A percentile compares a stretch with the other conserved stretches of the same genome.
Conservation (phyloP, 1,284 basidiomycete species). For the Rhodotorula sp. region DNA sequence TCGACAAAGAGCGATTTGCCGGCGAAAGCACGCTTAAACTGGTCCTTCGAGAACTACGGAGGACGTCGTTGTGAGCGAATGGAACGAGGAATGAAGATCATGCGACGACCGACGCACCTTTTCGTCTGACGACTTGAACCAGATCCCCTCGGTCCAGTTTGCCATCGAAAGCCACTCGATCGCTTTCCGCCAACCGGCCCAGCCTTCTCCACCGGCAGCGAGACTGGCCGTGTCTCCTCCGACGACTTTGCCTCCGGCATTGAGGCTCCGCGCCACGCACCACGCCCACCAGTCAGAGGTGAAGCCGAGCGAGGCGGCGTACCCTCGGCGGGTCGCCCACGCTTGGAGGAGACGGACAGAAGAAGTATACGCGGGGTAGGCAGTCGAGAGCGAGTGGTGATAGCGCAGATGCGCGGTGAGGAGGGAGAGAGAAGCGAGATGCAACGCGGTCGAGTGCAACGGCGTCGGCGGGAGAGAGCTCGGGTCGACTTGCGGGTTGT, state of each 20-base stretch:
- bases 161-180: constrained; percentile 38
- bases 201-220: constrained; percentile 34
- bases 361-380: constrained; percentile 47
- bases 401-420: constrained; percentile 49
- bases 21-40: constrained; percentile 38
- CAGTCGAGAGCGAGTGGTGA: constrained; percentile 46
- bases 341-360: constrained; percentile 48
- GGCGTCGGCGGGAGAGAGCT: constrained; percentile 37
- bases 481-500: constrained; percentile 31
- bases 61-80: background rate
- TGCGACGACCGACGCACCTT: constrained; percentile 6
- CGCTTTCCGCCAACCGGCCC: constrained; percentile 40
- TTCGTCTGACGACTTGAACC: constrained; percentile 25
- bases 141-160: constrained; percentile 39
- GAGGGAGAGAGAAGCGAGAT: constrained; percentile 47
- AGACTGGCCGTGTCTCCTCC: constrained; percentile 14
- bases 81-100: too few relatives aligned
- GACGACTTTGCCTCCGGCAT: constrained; percentile 11
- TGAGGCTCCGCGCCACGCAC: constrained; percentile 36
- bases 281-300: constrained; percentile 39
- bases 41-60: constrained; percentile 27
- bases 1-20: constrained; percentile 70
- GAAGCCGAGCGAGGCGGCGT: constrained; percentile 43
- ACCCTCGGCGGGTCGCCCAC: constrained; percentile 49
- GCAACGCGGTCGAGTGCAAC: constrained; percentile 47